Conservation (phyloP, 1,139 yeast species). For the Candida sojae region DNA sequence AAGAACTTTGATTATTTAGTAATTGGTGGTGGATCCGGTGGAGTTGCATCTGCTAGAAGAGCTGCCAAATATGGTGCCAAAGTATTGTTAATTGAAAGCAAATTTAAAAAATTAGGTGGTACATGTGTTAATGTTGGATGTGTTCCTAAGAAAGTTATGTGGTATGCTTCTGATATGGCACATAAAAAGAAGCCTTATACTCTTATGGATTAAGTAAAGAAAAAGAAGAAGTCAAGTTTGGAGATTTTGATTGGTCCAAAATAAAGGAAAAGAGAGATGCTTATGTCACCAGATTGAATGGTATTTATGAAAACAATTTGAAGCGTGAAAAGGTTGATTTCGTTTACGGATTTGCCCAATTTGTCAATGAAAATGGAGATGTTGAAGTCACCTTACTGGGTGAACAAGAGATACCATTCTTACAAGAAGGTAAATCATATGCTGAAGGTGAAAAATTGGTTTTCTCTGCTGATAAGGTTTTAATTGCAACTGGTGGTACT, state of each 20-base stretch:
- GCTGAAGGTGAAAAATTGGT: slow-evolving; percentile 54
- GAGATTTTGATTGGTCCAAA: slow-evolving; percentile 74
- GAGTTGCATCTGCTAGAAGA: slow-evolving; percentile 95
- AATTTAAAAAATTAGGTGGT: slow-evolving; percentile 76
- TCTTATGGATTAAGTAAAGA: slow-evolving; percentile 71
- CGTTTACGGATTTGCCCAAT: slow-evolving; percentile 85
- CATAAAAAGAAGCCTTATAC: slow-evolving; percentile 68
- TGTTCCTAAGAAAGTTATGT: slow-evolving; percentile 98
- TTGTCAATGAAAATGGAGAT: slow-evolving; percentile 61
- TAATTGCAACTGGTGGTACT: slow-evolving; percentile 93
- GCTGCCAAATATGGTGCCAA: slow-evolving; percentile 95
- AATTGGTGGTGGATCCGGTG: slow-evolving; percentile 99
- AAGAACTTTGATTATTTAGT: slow-evolving; percentile 86
- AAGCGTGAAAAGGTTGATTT: slow-evolving; percentile 86
- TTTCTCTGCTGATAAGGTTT: slow-evolving; percentile 77
- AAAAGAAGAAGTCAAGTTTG: slow-evolving; percentile 50
- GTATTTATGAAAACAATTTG: slow-evolving; percentile 87
- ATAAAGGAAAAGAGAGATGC: slow-evolving; percentile 91
- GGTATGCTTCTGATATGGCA: slow-evolving; percentile 94
- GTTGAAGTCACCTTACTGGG: slow-evolving; percentile 68
- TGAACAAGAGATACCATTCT: slow-evolving; percentile 42
- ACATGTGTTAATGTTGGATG: slow-evolving; percentile 99
- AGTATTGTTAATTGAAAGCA: slow-evolving; percentile 77
- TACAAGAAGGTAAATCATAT: slow-evolving; percentile 27
- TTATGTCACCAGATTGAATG: slow-evolving; percentile 81